These are phyloP conservation scores for Colletotrichum paranaense DNA, from an alignment of 2,329 filamentous ascomycete genomes.

Conservation along the genomic window DNA sequence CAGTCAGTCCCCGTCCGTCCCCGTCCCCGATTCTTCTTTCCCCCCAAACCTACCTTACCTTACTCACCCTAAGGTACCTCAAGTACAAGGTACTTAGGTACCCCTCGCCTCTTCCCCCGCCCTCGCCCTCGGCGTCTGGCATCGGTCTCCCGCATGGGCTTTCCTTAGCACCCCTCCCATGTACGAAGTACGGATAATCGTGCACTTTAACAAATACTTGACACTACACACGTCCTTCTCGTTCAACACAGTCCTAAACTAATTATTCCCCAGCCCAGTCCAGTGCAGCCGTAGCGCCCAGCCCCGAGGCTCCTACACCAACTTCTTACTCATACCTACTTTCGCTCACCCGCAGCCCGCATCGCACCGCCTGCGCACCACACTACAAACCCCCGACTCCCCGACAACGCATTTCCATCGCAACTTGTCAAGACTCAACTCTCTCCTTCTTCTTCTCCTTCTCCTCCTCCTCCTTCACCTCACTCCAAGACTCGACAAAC, in stretches of 20 bases:
- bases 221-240: conserved; percentile 6
- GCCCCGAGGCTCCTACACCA: conserved; percentile 25
- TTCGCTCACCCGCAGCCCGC: not conserved
- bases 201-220: conserved; percentile 2
- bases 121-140: conserved; percentile 9
- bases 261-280: conserved; percentile 32
- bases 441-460: not conserved
- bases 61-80: too few species aligned
- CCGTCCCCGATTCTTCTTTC: not conserved
- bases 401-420: conserved; percentile 32
- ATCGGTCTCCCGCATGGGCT: conserved; percentile 30
- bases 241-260: conserved; percentile 26
- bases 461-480: not conserved
- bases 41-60: not conserved
- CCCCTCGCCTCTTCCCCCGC: conserved; percentile 8
- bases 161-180: conserved; percentile 9
- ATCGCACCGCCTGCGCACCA: not conserved
- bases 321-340: conserved; percentile 4
- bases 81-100: conserved; percentile 14
- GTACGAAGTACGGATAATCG: not conserved
- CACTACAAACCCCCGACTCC: conserved; percentile 19
- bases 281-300: conserved; percentile 22
- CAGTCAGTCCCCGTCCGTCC: not conserved
- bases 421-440: conserved; percentile 22
- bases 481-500: not conserved